Evolutionary conservation across 164 flowering plant species (phyloP).

Genomic region (Santalum album): DNA sequence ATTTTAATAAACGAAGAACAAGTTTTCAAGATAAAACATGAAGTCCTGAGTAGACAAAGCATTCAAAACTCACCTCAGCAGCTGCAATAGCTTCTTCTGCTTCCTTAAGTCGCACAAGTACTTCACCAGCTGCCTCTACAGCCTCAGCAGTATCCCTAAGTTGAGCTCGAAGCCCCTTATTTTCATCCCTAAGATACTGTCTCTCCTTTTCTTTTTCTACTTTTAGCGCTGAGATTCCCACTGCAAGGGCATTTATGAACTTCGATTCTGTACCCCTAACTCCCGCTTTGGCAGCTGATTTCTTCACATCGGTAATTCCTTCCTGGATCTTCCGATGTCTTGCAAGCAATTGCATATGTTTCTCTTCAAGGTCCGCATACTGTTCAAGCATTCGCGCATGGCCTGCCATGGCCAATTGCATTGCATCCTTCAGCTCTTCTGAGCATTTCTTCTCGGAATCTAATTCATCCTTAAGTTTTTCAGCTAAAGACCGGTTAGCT

Average conservation of each 20-base stretch:
- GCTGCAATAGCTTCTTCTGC: slow-evolving; percentile 71
- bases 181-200: slow-evolving; percentile 71
- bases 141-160: slow-evolving; percentile 96
- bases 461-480: slow-evolving; percentile 58
- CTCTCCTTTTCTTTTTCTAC: slow-evolving; percentile 81
- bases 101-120: slow-evolving; percentile 86
- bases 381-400: slow-evolving; percentile 96
- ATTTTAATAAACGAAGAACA: too few species aligned
- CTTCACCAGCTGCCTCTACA: slow-evolving; percentile 95
- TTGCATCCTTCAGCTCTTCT: slow-evolving; percentile 88
- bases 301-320: slow-evolving; percentile 84
- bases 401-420: slow-evolving; percentile 93
- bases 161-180: slow-evolving; percentile 77
- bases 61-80: slow-evolving; percentile 50
- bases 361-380: slow-evolving; percentile 93
- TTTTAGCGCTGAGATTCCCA: slow-evolving; percentile 78
- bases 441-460: slow-evolving; percentile 75
- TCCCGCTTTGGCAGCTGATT: slow-evolving; percentile 90
- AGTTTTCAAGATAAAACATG: too few species aligned
- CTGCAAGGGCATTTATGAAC: slow-evolving; percentile 88
- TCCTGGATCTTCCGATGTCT: slow-evolving; percentile 77
- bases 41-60: too few species aligned
- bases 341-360: slow-evolving; percentile 74
- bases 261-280: slow-evolving; percentile 84
- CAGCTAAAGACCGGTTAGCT: slow-evolving; percentile 39